Percentiles rank a stretch among this genome's conserved stretches.
phyloP scores from a whole-genome alignment of 768 basidiomycete genomes.

The Phylloporus scabripes region DNA sequence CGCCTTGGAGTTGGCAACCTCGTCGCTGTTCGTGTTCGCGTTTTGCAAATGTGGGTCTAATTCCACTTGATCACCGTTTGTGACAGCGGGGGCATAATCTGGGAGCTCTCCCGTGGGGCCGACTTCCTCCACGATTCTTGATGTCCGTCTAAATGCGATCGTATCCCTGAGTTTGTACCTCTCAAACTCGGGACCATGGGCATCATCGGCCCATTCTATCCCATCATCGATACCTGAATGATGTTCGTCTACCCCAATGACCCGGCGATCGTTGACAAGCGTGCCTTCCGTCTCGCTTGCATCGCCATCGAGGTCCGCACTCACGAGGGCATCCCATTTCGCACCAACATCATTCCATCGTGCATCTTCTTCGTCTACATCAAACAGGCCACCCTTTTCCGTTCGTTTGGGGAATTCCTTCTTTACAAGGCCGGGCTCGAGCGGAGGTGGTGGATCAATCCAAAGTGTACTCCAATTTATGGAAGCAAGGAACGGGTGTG shows the following conservation, averaged over 20 bases:
- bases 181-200: constrained; percentile 32
- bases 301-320: constrained; percentile 23
- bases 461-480: constrained; percentile 63
- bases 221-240: constrained; percentile 29
- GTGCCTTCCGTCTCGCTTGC: constrained; percentile 12
- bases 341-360: constrained; percentile 51
- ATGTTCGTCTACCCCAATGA: not conserved
- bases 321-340: constrained; percentile 48
- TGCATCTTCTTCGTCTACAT: constrained; percentile 27
- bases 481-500: constrained; percentile 55
- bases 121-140: constrained; percentile 32
- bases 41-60: not conserved
- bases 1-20: constrained; percentile 1
- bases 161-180: constrained; percentile 17
- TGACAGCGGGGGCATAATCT: constrained; percentile 20
- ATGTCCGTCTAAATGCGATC: constrained; percentile 13
- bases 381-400: not conserved
- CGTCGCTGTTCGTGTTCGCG: not conserved
- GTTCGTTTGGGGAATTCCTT: constrained; percentile 31
- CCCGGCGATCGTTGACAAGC: not conserved
- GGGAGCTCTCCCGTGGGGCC: constrained; percentile 43
- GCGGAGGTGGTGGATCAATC: constrained; percentile 52
- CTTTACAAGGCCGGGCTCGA: constrained; percentile 55
- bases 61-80: not conserved
- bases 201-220: constrained; percentile 51